These are phyloP conservation scores for Candida montana DNA, from an alignment of 805 yeast genomes.

Conservation along the genomic window DNA sequence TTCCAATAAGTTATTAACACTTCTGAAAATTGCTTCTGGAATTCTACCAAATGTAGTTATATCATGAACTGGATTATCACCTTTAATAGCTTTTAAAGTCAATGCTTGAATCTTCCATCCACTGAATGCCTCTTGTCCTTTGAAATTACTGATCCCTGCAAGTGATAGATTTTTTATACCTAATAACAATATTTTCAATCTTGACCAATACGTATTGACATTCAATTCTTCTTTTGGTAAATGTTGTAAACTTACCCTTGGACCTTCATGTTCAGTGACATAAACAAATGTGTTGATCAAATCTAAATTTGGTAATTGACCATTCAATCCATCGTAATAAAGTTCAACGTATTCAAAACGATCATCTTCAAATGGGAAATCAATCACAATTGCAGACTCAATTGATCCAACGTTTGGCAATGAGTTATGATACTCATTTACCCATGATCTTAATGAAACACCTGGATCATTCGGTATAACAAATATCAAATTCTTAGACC, in stretches of 20 bases:
- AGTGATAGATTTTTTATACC: slow-evolving; percentile 68
- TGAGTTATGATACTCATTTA: slow-evolving; percentile 83
- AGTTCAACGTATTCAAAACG: slow-evolving; percentile 70
- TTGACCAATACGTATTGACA: slow-evolving; percentile 43
- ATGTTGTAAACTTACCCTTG: slow-evolving; percentile 63
- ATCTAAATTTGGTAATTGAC: slow-evolving; percentile 93
- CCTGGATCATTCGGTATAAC: slow-evolving; percentile 75
- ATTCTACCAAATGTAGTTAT: slow-evolving; percentile 90
- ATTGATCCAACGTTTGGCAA: slow-evolving; percentile 87
- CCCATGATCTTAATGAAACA: slow-evolving; percentile 77
- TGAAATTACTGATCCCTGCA: slow-evolving; percentile 58
- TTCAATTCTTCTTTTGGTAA: slow-evolving; percentile 41
- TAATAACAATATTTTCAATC: slow-evolving; percentile 52
- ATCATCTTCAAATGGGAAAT: slow-evolving; percentile 63
- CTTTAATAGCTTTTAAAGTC: slow-evolving; percentile 56
- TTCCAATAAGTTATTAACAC: slow-evolving; percentile 87
- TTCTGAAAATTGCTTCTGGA: slow-evolving; percentile 79
- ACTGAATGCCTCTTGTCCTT: slow-evolving; percentile 87
- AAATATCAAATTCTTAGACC: slow-evolving; percentile 91
- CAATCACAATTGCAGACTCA: slow-evolving; percentile 84
- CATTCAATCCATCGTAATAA: slow-evolving; percentile 83
- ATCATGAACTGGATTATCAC: slow-evolving; percentile 49
- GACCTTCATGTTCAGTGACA: slow-evolving; percentile 70
- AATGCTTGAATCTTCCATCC: slow-evolving; percentile 96
- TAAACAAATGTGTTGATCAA: slow-evolving; percentile 75